phyloP scores from a whole-genome alignment of 768 basidiomycete species.

The Lactifluus subvellereus region DNA sequence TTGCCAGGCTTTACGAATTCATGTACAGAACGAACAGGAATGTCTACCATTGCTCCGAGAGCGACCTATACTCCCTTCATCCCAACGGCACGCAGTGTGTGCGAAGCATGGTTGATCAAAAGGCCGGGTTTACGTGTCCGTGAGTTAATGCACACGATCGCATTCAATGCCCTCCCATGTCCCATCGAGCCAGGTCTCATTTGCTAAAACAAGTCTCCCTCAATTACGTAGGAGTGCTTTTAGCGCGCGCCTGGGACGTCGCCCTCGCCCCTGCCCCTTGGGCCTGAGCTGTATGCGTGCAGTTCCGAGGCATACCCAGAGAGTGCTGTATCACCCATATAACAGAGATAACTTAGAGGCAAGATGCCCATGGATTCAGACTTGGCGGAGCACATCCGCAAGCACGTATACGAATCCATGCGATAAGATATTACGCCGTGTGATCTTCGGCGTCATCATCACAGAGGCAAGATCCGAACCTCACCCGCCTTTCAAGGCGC shows the following conservation, averaged over 20 bases:
- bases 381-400: too few relatives aligned
- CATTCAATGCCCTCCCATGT: too few relatives aligned
- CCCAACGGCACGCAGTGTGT: background rate
- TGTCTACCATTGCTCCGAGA: background rate
- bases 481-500: background rate
- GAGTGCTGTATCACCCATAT: background rate
- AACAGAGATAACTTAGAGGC: background rate
- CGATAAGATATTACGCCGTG: background rate
- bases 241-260: background rate
- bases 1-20: background rate
- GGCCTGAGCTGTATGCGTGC: background rate
- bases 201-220: too few relatives aligned
- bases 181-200: background rate
- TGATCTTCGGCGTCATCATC: background rate
- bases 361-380: background rate
- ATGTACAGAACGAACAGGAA: constrained; percentile 1
- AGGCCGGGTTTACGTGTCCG: too few relatives aligned
- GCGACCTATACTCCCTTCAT: background rate
- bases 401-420: background rate
- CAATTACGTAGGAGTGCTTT: background rate
- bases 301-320: background rate
- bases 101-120: background rate
- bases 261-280: background rate
- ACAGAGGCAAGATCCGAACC: too few relatives aligned
- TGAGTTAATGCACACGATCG: too few relatives aligned